phyloP scores from a whole-genome alignment of 148 eudicot genomes.

The Selenicereus undatus region DNA sequence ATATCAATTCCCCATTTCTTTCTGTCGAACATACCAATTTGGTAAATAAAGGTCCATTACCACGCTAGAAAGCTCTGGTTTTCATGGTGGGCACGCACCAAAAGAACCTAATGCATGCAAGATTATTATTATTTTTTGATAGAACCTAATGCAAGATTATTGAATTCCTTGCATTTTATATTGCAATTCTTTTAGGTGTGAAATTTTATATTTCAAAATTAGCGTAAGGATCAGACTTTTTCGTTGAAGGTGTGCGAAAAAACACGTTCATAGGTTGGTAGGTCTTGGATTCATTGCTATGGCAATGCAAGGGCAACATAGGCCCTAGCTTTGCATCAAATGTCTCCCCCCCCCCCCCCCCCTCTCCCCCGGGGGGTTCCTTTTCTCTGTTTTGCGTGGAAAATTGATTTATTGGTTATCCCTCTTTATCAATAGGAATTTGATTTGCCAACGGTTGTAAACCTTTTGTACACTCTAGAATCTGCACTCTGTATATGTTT shows the following conservation, averaged over 20 bases:
- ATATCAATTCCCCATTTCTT: no score
- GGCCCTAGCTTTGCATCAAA: conserved; percentile 7
- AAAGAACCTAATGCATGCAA: no score
- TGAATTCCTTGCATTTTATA: no score
- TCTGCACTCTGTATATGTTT: background rate
- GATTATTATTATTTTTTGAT: no score
- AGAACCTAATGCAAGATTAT: no score
- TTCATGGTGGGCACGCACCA: no score
- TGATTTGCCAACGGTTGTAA: background rate
- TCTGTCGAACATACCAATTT: no score
- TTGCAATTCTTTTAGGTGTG: no score
- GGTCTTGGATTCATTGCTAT: conserved; percentile 10
- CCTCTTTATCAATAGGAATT: no score
- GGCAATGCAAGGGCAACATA: background rate
- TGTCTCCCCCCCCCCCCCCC: background rate
- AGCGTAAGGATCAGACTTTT: conserved; percentile 20
- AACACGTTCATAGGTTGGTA: background rate
- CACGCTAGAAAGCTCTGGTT: no score
- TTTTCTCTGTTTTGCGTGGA: background rate
- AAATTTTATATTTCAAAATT: background rate
- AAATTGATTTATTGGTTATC: background rate
- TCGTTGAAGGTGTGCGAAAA: background rate
- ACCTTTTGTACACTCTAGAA: background rate
- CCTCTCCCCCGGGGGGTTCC: no score
- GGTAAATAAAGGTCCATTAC: no score